Evolutionary conservation across 2,329 filamentous ascomycete genomes (phyloP), one percentile per base, ranked within the genome.

Genomic region (Diaporthe citriasiana): DNA sequence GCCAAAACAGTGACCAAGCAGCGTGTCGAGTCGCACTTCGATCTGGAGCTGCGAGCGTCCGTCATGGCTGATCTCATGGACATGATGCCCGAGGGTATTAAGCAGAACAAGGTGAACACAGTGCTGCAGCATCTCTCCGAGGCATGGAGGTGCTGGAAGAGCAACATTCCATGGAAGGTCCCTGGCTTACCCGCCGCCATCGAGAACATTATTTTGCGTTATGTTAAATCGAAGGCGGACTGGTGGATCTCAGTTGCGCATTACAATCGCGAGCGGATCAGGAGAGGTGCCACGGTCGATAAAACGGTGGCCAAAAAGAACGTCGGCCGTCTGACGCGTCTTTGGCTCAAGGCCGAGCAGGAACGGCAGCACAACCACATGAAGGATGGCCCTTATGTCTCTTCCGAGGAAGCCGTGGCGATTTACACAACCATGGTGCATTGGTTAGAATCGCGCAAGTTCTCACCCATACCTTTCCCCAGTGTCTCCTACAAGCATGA

Each of bases 261-360:
- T 82, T 99, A 99, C 87, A 99, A 99, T 82, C 93, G 97, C 79
- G 97, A 99, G 86, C 93, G 97, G 82, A 99, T 99, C 80, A 91
- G 97, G 78, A 91, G 97, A 83, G 97, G 97, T 81, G 97, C 97
- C 3, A 99, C 97, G 2, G 97, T 99, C 17, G 97, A 99, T 83
- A 99, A 99, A 87, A 99, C 97, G 4, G 97, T 99, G 35, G 97
- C 97, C 5, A 99, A 99, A 90, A 99, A 99, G 90, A 99, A 99
- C 78, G 89, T 99, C 76, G 97, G 97, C 74, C 94, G 97, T 78
- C 87, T 99, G 77, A 99, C 97, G 22, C 92, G 97, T 82, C 87
- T 99, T 45, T 99, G 97, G 97, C 89, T 99, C 75, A 99, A 99
- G 87, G 94, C 97, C 30, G 97, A 99, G 86, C 97, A 99, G 84